Base-by-base conservation (phyloP, 2,329 filamentous ascomycete species). In the Fusarium avenaceum region DNA sequence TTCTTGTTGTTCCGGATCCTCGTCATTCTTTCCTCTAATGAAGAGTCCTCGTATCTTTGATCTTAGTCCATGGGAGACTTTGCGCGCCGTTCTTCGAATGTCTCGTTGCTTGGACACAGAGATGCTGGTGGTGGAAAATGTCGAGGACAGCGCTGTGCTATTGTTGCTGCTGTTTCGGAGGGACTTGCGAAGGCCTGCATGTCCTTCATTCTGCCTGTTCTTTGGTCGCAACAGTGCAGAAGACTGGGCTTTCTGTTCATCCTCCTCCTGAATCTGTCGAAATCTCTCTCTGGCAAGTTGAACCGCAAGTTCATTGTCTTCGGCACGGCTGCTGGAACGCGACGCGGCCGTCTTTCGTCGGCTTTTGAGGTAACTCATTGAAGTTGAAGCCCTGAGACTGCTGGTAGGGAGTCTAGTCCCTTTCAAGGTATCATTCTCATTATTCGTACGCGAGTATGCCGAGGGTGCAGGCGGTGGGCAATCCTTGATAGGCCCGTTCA, bases 21-120 rank as follows among this genome's bases (percentile, higher is more conserved):
- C 56, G 2, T 39, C 40, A 30, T 68, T 72, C 50, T 74, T 77
- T 6, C 74, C 57, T 40, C 73, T 70, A 19, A 72, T 69, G 48
- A 81, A 80, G 2, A 81, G 50, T 4, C 72, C 78, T 75, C 85
- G 90, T 61, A 93, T 71, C 59, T 84, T 91, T 47, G 82, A 84
- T 71, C 85, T 90, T 39, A 93, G 72, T 0, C 85, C 86, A 17
- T 82, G 84, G 0, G 90, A 92, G 15, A 89, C 86, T 32, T 87
- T 89, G 24, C 90, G 83, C 13, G 87, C 86, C 50, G 85, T 88
- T 30, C 80, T 78, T 45, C 81, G 83, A 28, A 89, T 69, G 6
- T 75, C 74, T 9, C 69, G 61, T 11, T 74, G 73, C 51, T 76
- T 80, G 6, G 71, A 53, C 6, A 70, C 9, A 9, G 72, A 62